phyloP scores from a whole-genome alignment of 148 eudicot genomes.

The Vaccinium vitisidaea region DNA sequence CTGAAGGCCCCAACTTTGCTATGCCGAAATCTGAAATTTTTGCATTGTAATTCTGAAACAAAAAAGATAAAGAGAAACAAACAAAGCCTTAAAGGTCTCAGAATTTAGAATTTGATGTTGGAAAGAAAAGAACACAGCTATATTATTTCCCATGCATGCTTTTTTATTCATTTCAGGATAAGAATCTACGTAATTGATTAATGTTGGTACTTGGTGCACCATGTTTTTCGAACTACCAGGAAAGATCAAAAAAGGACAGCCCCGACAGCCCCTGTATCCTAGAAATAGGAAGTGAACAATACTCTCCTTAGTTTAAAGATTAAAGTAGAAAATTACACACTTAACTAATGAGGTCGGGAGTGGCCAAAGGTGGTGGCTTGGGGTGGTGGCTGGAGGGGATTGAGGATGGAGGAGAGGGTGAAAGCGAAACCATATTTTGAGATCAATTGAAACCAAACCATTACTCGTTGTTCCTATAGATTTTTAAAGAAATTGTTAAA shows the following conservation, averaged over 20 bases:
- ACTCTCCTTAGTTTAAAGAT: neutral
- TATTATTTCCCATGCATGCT: neutral
- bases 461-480: neutral
- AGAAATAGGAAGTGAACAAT: neutral
- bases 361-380: neutral
- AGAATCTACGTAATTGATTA: neutral
- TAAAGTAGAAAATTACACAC: neutral
- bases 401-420: neutral
- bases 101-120: neutral
- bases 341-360: neutral
- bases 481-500: neutral
- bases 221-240: neutral
- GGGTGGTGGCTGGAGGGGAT: neutral
- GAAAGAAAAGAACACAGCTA: neutral
- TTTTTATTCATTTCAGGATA: neutral
- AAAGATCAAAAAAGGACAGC: neutral
- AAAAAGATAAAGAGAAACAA: neutral
- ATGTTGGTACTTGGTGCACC: neutral
- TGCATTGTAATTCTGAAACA: constrained; percentile 44
- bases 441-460: neutral
- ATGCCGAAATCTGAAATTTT: constrained; percentile 67
- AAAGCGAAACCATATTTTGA: neutral
- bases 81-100: neutral
- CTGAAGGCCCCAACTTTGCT: constrained; percentile 64
- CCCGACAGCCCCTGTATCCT: neutral